Base-by-base conservation (phyloP, 164 flowering plant species). In the Macadamia tetraphylla region DNA sequence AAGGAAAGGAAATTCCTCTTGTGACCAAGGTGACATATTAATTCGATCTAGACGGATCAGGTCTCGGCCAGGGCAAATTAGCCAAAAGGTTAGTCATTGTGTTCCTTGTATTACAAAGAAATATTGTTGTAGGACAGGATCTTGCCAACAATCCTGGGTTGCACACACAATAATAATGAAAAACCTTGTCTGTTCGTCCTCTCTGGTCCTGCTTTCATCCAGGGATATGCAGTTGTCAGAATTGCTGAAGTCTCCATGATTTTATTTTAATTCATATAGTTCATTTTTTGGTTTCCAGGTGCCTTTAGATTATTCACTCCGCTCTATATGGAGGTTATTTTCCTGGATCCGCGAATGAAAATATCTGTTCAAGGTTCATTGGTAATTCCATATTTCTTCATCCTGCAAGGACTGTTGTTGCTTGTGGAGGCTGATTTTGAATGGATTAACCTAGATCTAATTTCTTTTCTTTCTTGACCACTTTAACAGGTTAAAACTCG, bases 341-440 rank as follows among this genome's bases (percentile, higher is more conserved):
- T 87, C 73, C 68, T 83, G 52, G 83, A 79, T 59, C 91, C 91
- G 17, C 78, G 86, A 49, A 85, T 87, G 85, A 87, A 77, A 74
- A 85, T 87, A 43, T 73, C 57, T 69, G 79, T 87, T 59, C 91
- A 87, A 79, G 85, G 84, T 43, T 81, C 88, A 70, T 51, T 72
- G 88, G 91, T 86, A 83, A 67, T 63, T 65, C 31, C 35, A 9
- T 59, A 13, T 17, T 62, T 31, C 6, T 29, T 66, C 18, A 2
- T 62, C 29, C 17, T 17, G 9, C 17, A 31, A 35, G 3, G 40
- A 46, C 6, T 46, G 23, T 1, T 49, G 7, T 35, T 29, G 31
- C 17, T 49, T n/a, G 7, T 49, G 14, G 13, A 31, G 35, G 12
- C 11, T 73, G 51, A 3, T 29, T 9, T 57, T 3, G n/a, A 9